Base-by-base conservation (phyloP, 2,329 filamentous ascomycete species). In the Cordyceps cateniannulata region DNA sequence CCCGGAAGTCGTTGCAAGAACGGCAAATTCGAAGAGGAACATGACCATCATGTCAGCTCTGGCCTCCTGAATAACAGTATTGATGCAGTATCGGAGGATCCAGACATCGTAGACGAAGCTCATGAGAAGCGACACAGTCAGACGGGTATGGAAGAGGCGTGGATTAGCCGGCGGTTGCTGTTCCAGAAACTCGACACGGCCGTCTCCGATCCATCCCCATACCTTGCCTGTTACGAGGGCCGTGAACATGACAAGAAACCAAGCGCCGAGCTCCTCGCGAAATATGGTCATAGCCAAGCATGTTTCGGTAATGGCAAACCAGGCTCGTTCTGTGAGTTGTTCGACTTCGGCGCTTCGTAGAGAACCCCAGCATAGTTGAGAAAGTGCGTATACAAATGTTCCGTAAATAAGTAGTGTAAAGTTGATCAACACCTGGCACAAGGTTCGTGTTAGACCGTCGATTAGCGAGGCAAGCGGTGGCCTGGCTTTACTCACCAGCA, bases 1-100 rank as follows among this genome's bases (percentile, higher is more conserved):
- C 57, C 86, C 79, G 1, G 93, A 96, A 56, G 87, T 87, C 10
- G 96, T 88, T 2, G 86, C 82, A 63, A 98, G 77, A 48, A 99
- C 87, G 42, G 93, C 93, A 70, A 98, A 98, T 73, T 99, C 95
- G 68, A 99, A 99, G 6, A 96, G 86, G 70, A 99, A 99, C 92
- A 99, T 98, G 64, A 99, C 92, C 92, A 98, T 99, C 90, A 99
- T 98, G 62, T 96, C 95, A 0, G 93, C 92, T n/a, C 89, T 83
- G 2, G 93, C 91, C 71, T 96, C 87, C 62, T 90, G 86, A 54
- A 97, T 86, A 35, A 98, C 93, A 0, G 89, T 91, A 29, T 86
- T 84, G 63, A 96, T 81, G 62, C 89, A 88, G 72, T 96, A 97
- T 53, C 82, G 82, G 65, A 97, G 85, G 76, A 99, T 86, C 71